Percentiles rank a stretch among this genome's conserved stretches.
Conservation (phyloP, 1,139 yeast genomes). For the Wickerhamomyces sp. region DNA sequence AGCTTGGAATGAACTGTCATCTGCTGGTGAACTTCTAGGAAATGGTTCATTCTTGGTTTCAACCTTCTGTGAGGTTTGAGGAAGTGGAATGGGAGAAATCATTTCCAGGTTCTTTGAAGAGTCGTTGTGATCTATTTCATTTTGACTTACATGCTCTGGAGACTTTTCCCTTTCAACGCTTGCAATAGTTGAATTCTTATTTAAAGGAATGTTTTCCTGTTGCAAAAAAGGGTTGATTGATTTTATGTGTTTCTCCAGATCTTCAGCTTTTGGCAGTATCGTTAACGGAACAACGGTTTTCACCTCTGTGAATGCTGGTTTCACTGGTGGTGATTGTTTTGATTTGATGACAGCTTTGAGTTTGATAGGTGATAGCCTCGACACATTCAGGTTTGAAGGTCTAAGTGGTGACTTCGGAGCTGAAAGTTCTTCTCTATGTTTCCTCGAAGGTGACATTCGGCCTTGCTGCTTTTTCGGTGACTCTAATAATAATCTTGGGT, state of each 20-base stretch:
- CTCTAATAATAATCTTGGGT: conserved; percentile 23
- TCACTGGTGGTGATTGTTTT: conserved; percentile 4
- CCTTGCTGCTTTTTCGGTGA: conserved; percentile 30
- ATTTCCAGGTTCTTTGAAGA: no score
- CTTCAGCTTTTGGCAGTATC: not conserved
- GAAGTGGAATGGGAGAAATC: no score
- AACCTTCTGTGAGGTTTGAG: no score
- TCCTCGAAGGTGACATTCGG: conserved; percentile 28
- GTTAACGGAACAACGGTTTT: not conserved
- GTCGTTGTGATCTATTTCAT: no score
- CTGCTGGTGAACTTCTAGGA: conserved; percentile 1
- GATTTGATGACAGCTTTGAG: conserved; percentile 1
- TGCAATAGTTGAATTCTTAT: not conserved
- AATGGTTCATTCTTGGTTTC: not conserved
- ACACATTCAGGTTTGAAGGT: conserved; percentile 1
- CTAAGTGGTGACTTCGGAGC: conserved; percentile 13
- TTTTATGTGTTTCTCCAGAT: not conserved
- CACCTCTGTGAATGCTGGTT: not conserved
- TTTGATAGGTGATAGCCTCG: conserved; percentile 14
- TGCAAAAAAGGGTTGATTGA: not conserved
- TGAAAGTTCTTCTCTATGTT: conserved; percentile 16
- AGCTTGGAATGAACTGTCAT: conserved; percentile 26
- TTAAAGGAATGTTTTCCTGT: not conserved
- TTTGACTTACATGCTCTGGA: no score
- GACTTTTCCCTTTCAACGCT: no score